Percentiles rank a stretch among this genome's conserved stretches.
phyloP scores from a whole-genome alignment of 2,329 filamentous ascomycete genomes.

The Cercospora beticola region DNA sequence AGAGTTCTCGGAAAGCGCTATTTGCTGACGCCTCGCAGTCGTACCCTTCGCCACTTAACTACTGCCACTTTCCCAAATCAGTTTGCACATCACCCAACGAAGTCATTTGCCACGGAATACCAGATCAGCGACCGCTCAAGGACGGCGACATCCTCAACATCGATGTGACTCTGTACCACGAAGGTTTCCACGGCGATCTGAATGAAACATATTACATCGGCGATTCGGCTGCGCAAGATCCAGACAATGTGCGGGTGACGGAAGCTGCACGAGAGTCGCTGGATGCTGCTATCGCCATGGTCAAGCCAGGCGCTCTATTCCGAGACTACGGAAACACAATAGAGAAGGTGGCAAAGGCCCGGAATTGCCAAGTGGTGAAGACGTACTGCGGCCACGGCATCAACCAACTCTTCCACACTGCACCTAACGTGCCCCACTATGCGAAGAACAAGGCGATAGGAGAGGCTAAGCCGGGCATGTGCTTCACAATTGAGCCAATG shows the following conservation, averaged over 20 bases:
- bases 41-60: conserved; percentile 93
- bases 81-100: conserved; percentile 96
- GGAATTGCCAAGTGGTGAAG: conserved; percentile 85
- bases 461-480: conserved; percentile 92
- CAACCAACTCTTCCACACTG: conserved; percentile 88
- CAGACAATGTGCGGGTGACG: conserved; percentile 84
- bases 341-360: conserved; percentile 87
- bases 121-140: conserved; percentile 79
- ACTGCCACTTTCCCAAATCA: conserved; percentile 95
- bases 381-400: conserved; percentile 97
- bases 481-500: conserved; percentile 99
- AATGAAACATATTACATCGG: conserved; percentile 99
- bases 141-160: conserved; percentile 98
- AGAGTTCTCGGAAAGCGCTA: not conserved
- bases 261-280: conserved; percentile 87
- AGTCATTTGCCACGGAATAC: conserved; percentile 97
- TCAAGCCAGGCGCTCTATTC: conserved; percentile 91
- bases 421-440: conserved; percentile 94
- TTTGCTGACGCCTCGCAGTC: conserved; percentile 56
- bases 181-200: conserved; percentile 90
- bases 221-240: conserved; percentile 77
- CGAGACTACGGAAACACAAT: conserved; percentile 92
- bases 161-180: conserved; percentile 91
- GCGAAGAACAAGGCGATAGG: conserved; percentile 98
- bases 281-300: conserved; percentile 83